Percentiles rank a stretch among this genome's conserved stretches.
Evolutionary conservation across 1,139 yeast genomes (phyloP).

Genomic region (Suhomyces wounanorum): DNA sequence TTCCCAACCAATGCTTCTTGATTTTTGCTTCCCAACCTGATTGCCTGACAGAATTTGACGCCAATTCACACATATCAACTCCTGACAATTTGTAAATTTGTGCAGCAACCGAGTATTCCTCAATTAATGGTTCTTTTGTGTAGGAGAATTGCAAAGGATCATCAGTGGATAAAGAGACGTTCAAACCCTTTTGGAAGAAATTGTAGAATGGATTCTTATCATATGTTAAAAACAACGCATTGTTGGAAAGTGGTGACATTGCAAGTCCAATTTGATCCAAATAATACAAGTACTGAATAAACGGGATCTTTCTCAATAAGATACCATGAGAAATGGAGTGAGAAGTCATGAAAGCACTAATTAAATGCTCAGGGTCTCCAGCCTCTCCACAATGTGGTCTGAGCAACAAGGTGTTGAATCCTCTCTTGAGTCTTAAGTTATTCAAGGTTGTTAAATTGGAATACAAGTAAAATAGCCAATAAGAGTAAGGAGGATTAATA

Average conservation of each 20-base stretch:
- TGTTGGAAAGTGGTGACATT: slow-evolving; percentile 98
- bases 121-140: slow-evolving; percentile 96
- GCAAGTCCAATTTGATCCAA: slow-evolving; percentile 96
- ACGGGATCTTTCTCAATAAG: slow-evolving; percentile 86
- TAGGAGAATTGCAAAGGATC: slow-evolving; percentile 84
- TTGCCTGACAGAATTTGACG: slow-evolving; percentile 75
- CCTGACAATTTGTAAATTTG: slow-evolving; percentile 91
- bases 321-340: slow-evolving; percentile 97
- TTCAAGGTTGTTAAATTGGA: slow-evolving; percentile 86
- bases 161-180: slow-evolving; percentile 84
- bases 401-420: slow-evolving; percentile 84
- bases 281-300: slow-evolving; percentile 88
- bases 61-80: slow-evolving; percentile 98
- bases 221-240: slow-evolving; percentile 91
- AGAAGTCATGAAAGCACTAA: slow-evolving; percentile 84
- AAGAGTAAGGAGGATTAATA: slow-evolving; percentile 95
- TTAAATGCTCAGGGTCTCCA: slow-evolving; percentile 97
- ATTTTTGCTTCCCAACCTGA: slow-evolving; percentile 88
- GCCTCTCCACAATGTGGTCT: slow-evolving; percentile 99
- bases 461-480: slow-evolving; percentile 84
- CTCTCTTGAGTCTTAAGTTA: slow-evolving; percentile 71
- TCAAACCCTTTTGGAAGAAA: slow-evolving; percentile 89
- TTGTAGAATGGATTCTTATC: slow-evolving; percentile 92
- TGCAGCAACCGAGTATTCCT: slow-evolving; percentile 96
- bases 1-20: slow-evolving; percentile 92